Conservation (phyloP, 2,329 filamentous ascomycete genomes). For the Diplodia mutila region DNA sequence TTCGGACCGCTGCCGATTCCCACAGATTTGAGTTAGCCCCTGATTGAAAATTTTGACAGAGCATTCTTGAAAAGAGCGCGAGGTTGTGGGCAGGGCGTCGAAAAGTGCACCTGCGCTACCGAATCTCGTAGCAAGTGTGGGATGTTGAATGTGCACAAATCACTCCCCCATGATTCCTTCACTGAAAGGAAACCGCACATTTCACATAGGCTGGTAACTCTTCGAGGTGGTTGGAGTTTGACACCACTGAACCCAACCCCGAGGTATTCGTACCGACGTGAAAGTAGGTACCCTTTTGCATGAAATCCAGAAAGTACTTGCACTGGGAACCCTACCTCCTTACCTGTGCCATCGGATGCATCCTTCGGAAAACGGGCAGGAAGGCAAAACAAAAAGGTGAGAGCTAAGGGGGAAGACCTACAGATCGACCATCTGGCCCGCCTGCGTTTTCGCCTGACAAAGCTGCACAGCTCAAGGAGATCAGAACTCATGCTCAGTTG, state of each 20-base stretch:
- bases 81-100: background rate
- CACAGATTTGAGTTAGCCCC: slow-evolving; percentile 14
- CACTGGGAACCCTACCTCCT: background rate
- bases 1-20: slow-evolving; percentile 64
- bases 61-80: background rate
- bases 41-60: background rate
- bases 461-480: slow-evolving; percentile 42
- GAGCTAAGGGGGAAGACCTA: slow-evolving; percentile 41
- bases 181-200: background rate
- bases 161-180: background rate
- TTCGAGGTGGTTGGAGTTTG: background rate
- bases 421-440: slow-evolving; percentile 60
- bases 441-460: slow-evolving; percentile 50
- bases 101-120: background rate
- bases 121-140: background rate
- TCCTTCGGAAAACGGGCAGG: background rate
- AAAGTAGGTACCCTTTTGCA: background rate
- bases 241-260: background rate
- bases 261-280: background rate
- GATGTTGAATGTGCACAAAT: too few relatives aligned
- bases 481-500: slow-evolving; percentile 23
- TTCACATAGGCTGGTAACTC: background rate
- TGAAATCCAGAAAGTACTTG: slow-evolving; percentile 4
- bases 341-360: background rate
- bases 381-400: background rate